A percentile compares a stretch with the other conserved stretches of the same genome.
Evolutionary conservation across 352 stramenopile species (phyloP).

Genomic region (Pythium dissotocum): DNA sequence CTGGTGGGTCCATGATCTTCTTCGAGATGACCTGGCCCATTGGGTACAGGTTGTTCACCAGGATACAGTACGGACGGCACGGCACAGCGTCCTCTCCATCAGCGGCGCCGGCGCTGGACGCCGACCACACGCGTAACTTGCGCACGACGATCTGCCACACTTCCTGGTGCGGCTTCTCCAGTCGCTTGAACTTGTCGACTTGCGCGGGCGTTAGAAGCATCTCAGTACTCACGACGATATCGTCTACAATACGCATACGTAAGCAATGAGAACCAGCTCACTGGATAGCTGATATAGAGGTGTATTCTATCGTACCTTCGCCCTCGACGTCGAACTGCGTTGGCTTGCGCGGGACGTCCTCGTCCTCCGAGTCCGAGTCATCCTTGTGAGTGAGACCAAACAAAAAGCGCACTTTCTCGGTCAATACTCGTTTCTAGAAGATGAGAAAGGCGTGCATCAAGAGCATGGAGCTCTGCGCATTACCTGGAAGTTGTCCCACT

Average conservation of each 20-base stretch:
- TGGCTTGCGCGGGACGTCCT: conserved; percentile 57
- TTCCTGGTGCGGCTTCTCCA: conserved; percentile 78
- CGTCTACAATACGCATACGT: conserved; percentile 33
- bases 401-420: not conserved
- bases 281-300: too few species aligned
- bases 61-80: conserved; percentile 81
- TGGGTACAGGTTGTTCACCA: conserved; percentile 88
- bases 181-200: conserved; percentile 67
- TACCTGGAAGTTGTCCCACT: conserved; percentile 87
- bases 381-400: conserved; percentile 30
- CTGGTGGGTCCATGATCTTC: conserved; percentile 82
- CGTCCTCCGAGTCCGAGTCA: conserved; percentile 57
- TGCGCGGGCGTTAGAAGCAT: conserved; percentile 59
- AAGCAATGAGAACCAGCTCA: not conserved
- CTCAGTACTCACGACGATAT: conserved; percentile 80
- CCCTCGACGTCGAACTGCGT: conserved; percentile 83
- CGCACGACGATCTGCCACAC: conserved; percentile 89
- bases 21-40: conserved; percentile 84
- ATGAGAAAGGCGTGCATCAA: not conserved
- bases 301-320: conserved; percentile 60
- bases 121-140: conserved; percentile 86
- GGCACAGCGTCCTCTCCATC: conserved; percentile 64
- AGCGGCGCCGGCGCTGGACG: conserved; percentile 57
- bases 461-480: not conserved
- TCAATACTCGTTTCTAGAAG: conserved; percentile 8